Percentiles rank a stretch among this genome's conserved stretches.
Conservation (phyloP, 2,329 filamentous ascomycete species). For the Hypoxylon rubiginosum region DNA sequence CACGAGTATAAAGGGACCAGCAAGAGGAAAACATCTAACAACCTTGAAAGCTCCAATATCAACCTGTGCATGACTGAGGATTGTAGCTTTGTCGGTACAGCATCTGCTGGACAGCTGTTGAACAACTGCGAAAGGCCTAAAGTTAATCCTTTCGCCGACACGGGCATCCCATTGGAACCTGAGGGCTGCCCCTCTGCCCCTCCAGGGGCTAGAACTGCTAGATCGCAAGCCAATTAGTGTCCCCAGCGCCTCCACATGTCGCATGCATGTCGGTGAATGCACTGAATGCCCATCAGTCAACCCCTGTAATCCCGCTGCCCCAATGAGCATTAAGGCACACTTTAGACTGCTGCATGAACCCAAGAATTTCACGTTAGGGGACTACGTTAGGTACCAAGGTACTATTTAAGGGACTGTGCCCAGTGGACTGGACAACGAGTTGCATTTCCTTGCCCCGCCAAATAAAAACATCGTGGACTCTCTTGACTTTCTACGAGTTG, state of each 20-base stretch:
- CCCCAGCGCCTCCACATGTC: constrained; percentile 34
- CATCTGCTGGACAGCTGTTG: too few species aligned
- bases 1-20: background rate
- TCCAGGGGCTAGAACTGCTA: too few species aligned
- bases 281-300: constrained; percentile 10
- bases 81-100: too few species aligned
- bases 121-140: background rate
- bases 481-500: background rate
- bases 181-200: too few species aligned
- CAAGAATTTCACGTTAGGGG: constrained; percentile 29
- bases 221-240: constrained; percentile 32
- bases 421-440: background rate
- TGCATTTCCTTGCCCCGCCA: constrained; percentile 32
- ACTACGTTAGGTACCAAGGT: background rate
- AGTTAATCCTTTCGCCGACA: constrained; percentile 14
- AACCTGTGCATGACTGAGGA: background rate
- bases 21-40: background rate
- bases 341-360: constrained; percentile 38
- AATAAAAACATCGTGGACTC: constrained; percentile 37
- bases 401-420: background rate
- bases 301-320: constrained; percentile 9
- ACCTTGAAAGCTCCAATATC: background rate
- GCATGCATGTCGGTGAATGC: constrained; percentile 19
- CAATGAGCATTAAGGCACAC: constrained; percentile 21
- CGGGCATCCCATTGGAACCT: too few species aligned